Evolutionary conservation across 129 eudicot genomes (phyloP).

Genomic region (Pittosporum tobira): DNA sequence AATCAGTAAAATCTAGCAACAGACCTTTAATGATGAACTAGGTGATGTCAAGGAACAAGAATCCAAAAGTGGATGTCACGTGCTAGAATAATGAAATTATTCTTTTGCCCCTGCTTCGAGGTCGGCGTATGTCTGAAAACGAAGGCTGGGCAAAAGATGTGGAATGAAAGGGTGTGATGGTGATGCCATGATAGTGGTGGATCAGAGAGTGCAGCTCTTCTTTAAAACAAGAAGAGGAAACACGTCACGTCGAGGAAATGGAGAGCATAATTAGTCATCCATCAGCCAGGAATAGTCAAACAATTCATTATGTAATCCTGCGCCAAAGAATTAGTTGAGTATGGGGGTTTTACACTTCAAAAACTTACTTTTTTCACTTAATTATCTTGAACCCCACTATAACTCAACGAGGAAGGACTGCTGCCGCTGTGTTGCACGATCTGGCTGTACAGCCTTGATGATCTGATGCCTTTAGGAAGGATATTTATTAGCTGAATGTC

Average conservation of each 20-base stretch:
- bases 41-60: constrained; percentile 69
- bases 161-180: constrained; percentile 54
- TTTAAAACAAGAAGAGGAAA: constrained; percentile 43
- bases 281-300: constrained; percentile 33
- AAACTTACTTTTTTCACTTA: constrained; percentile 24
- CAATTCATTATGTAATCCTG: constrained; percentile 48
- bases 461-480: constrained; percentile 10
- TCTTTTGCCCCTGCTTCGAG: constrained; percentile 46
- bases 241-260: constrained; percentile 41
- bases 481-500: too few relatives aligned
- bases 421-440: constrained; percentile 17
- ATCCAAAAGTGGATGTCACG: constrained; percentile 55
- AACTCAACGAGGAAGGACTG: constrained; percentile 24
- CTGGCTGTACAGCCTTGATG: constrained; percentile 14
- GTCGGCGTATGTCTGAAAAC: constrained; percentile 42
- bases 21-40: constrained; percentile 73
- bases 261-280: constrained; percentile 41
- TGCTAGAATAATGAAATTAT: constrained; percentile 32
- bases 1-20: too few relatives aligned
- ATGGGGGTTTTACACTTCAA: constrained; percentile 49
- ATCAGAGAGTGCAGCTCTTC: constrained; percentile 62
- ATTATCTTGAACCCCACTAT: constrained; percentile 47
- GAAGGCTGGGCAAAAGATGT: constrained; percentile 59
- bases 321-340: constrained; percentile 72
- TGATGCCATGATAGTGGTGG: constrained; percentile 55